A percentile compares a stretch with the other conserved stretches of the same genome.
phyloP scores from a whole-genome alignment of 352 stramenopile species.

The Phytophthora syringae region DNA sequence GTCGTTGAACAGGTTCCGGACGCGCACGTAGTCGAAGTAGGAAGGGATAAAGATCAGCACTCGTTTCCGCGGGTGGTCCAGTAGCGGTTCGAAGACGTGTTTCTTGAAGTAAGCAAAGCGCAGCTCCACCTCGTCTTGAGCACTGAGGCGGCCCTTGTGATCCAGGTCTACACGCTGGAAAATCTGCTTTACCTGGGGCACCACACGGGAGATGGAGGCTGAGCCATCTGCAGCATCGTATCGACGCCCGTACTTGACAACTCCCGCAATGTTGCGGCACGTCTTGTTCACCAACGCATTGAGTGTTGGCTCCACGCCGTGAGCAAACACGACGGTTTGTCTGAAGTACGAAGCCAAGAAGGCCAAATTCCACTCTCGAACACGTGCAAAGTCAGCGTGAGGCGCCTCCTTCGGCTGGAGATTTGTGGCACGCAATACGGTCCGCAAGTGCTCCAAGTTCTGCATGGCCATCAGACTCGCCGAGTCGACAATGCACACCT shows the following conservation, averaged over 20 bases:
- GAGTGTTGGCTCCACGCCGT: slow-evolving; percentile 64
- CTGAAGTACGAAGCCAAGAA: slow-evolving; percentile 75
- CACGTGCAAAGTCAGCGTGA: slow-evolving; percentile 73
- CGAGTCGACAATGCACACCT: slow-evolving; percentile 85
- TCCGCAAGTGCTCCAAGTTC: slow-evolving; percentile 80
- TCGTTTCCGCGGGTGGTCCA: slow-evolving; percentile 72
- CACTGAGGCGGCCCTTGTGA: slow-evolving; percentile 26
- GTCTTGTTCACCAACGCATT: slow-evolving; percentile 66
- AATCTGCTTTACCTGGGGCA: slow-evolving; percentile 79
- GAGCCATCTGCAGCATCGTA: slow-evolving; percentile 58
- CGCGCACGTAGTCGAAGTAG: slow-evolving; percentile 88
- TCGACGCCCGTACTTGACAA: slow-evolving; percentile 62
- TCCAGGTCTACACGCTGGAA: slow-evolving; percentile 80
- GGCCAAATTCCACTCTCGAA: slow-evolving; percentile 78
- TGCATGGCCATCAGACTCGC: slow-evolving; percentile 83
- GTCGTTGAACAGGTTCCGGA: slow-evolving; percentile 86
- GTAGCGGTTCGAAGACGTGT: slow-evolving; percentile 76
- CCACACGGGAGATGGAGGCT: slow-evolving; percentile 65
- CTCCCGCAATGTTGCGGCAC: slow-evolving; percentile 61
- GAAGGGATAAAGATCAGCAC: slow-evolving; percentile 85
- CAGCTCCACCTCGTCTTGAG: slow-evolving; percentile 58
- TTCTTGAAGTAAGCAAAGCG: slow-evolving; percentile 84
- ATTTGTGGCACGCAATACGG: slow-evolving; percentile 68
- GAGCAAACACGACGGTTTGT: slow-evolving; percentile 75
- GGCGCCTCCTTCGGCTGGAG: slow-evolving; percentile 72